Evolutionary conservation across 2,329 filamentous ascomycete species (phyloP).

Genomic region (Fusarium transvaalense): DNA sequence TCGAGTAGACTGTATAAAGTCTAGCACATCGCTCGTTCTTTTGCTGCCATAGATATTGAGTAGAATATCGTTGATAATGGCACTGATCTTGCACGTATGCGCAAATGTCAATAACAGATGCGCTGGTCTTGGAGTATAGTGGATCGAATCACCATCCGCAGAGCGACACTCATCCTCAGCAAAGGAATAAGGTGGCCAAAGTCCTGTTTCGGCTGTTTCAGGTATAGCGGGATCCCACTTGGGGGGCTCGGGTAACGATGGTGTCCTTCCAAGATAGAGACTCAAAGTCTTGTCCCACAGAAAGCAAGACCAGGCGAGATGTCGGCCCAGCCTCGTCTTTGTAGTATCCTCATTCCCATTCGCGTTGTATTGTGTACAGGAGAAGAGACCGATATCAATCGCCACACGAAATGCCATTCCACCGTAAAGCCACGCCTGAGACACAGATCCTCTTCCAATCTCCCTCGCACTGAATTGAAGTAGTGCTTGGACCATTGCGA

Average conservation of each 20-base stretch:
- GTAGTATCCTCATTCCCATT: accelerated
- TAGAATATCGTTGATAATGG: neutral
- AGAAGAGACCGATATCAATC: constrained; percentile 1
- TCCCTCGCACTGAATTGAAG: constrained; percentile 2
- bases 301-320: constrained; percentile 8
- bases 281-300: constrained; percentile 5
- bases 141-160: neutral
- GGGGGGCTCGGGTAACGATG: neutral
- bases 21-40: neutral
- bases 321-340: neutral
- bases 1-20: neutral
- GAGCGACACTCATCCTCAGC: neutral
- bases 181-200: constrained; percentile 1
- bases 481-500: neutral
- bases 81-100: constrained; percentile 6
- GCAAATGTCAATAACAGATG: neutral
- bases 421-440: neutral
- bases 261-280: neutral
- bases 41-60: neutral
- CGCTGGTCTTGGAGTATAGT: neutral
- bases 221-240: neutral
- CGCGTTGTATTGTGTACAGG: neutral
- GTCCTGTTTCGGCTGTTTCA: accelerated
- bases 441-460: neutral
- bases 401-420: constrained; percentile 11